A percentile compares a stretch with the other conserved stretches of the same genome.
Evolutionary conservation across 2,329 filamentous ascomycete genomes (phyloP).

Genomic region (Ophiocordyceps camponoti-floridani): DNA sequence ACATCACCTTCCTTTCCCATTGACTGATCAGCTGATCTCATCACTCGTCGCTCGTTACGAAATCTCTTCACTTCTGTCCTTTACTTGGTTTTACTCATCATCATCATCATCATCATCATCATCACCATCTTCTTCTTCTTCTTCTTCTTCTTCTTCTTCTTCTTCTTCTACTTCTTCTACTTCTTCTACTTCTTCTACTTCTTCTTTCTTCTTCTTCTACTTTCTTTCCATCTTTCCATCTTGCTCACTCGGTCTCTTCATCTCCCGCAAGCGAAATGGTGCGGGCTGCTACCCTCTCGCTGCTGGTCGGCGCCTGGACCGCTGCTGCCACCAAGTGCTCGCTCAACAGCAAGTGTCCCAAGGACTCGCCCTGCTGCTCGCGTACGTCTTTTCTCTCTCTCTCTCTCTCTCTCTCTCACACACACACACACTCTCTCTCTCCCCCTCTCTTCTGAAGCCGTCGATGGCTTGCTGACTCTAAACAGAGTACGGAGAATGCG

Average conservation of each 20-base stretch:
- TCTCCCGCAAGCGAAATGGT: conserved; percentile 10
- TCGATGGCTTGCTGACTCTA: not conserved
- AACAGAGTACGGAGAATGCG: conserved; percentile 79
- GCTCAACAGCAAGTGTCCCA: conserved; percentile 44
- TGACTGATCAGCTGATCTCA: too few species aligned
- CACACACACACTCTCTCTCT: not conserved
- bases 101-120: too few species aligned
- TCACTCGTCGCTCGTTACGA: too few species aligned
- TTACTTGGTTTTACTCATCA: too few species aligned
- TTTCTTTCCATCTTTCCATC: not conserved
- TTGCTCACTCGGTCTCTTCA: not conserved
- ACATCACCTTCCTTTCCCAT: too few species aligned
- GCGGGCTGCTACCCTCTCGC: conserved; percentile 11
- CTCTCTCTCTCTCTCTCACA: too few species aligned
- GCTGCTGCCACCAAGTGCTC: conserved; percentile 22
- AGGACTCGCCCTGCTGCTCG: conserved; percentile 59
- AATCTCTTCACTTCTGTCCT: too few species aligned
- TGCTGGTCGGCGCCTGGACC: conserved; percentile 14
- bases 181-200: conserved; percentile 7
- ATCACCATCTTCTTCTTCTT: not conserved
- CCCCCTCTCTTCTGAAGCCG: not conserved
- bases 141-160: conserved; percentile 16
- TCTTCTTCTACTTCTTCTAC: conserved; percentile 23
- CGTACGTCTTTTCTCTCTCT: conserved; percentile 49
- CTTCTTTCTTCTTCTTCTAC: not conserved